Percentiles rank a stretch among this genome's conserved stretches.
Conservation (phyloP, 2,329 filamentous ascomycete species). For the Cadophora sp. region DNA sequence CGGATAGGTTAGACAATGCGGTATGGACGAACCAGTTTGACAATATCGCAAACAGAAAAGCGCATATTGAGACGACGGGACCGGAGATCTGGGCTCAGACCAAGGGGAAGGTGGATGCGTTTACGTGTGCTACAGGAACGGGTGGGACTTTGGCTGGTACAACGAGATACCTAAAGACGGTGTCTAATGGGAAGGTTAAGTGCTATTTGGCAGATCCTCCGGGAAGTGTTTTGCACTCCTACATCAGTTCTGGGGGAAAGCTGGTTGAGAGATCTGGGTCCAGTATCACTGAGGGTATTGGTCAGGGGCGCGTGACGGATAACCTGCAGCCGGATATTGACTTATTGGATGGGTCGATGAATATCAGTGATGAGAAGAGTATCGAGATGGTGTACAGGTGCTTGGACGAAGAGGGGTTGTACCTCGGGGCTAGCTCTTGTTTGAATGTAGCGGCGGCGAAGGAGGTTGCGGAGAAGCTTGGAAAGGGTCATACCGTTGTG, state of each 20-base stretch:
- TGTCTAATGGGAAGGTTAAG: constrained; percentile 79
- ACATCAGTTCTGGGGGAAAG: constrained; percentile 84
- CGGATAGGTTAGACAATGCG: constrained; percentile 83
- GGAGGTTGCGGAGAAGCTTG: constrained; percentile 90
- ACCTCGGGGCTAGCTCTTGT: constrained; percentile 91
- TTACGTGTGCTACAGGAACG: constrained; percentile 94
- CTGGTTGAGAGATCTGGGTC: constrained; percentile 81
- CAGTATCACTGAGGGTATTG: constrained; percentile 97
- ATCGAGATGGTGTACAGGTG: constrained; percentile 98
- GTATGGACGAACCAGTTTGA: constrained; percentile 99
- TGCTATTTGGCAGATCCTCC: constrained; percentile 93
- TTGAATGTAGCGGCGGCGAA: constrained; percentile 96
- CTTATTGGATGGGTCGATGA: constrained; percentile 82
- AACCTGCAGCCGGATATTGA: constrained; percentile 87
- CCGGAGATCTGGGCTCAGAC: constrained; percentile 98
- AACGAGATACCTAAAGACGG: constrained; percentile 87
- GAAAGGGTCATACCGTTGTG: constrained; percentile 87
- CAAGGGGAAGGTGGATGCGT: constrained; percentile 83
- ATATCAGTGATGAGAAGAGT: constrained; percentile 90
- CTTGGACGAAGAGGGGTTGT: constrained; percentile 93
- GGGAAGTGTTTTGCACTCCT: constrained; percentile 90
- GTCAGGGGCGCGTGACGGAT: constrained; percentile 94
- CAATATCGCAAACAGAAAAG: constrained; percentile 90
- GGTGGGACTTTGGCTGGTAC: constrained; percentile 89
- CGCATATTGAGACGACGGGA: constrained; percentile 95